Evolutionary conservation across 2,329 filamentous ascomycete genomes (phyloP), one percentile per base, ranked within the genome.

Genomic region (Nigrospora sphaerica): DNA sequence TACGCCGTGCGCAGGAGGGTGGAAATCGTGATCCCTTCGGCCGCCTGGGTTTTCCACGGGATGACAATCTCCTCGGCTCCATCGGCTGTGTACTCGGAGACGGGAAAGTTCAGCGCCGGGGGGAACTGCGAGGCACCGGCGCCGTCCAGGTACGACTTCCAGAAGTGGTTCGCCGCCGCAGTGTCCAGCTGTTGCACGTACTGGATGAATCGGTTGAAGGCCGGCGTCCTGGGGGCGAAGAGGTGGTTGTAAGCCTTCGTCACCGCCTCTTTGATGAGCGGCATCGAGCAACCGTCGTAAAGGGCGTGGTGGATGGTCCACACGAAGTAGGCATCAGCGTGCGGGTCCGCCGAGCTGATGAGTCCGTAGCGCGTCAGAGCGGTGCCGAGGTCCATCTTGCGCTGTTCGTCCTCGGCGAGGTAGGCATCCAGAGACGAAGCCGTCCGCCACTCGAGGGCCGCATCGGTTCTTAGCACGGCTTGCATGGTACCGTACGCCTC

Each of bases 291-390:
- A 12, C 60, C 59, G 45, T 63, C 61, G 17, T 62, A 62, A 3
- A 62, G 49, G 10, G 61, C 57, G 34, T 64, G 62, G 11, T 64
- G 62, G 1, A 57, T 53, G 1, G 60, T 62, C 54, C 59, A 62
- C 1, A 62, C 53, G 4, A 63, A 59, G 39, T 55, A 61, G 5
- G 32, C 19, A 35, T 47, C 3, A 51, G 51, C 13, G 49, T 46
- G n/a, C 56, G 39, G 38, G 9, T 45, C 5, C 3, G 4, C 6
- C 11, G 42, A 36, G 43, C 45, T 36, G 17, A 56, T 18, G 3
- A 57, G 12, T 10, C 54, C 52, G 12, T 52, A 59, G 6, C 52
- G 50, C 7, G 48, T 44, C n/a, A 60, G 44, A 0, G 52, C 50
- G 1, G 45, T 42, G 9, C 58, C 57, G 6, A 57, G 49, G 2